Evolutionary conservation across 148 eudicot species (phyloP), one percentile per base, ranked within the genome.

Genomic region (Cornus suecica): DNA sequence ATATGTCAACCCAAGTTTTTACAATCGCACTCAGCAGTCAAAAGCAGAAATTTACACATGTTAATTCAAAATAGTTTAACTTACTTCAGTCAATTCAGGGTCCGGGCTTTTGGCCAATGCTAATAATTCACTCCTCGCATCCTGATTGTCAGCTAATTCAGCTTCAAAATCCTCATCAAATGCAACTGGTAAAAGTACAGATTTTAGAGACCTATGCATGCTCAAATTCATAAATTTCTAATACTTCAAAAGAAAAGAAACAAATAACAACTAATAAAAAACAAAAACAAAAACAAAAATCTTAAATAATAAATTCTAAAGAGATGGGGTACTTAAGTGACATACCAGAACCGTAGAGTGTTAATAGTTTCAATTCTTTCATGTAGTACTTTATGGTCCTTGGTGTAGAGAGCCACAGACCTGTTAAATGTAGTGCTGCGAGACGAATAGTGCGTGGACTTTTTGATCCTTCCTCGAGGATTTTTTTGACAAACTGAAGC

Each of bases 381-480:
- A 93, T 77, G 73, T 95, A 95, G 77, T 89, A 86, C 83, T 84
- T 88, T 74, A 95, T 83, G 42, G 78, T 78, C 70, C 78, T 74
- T 31, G 99, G 99, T 85, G 90, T 62, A 45, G 79, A 74, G 58
- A 89, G 87, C 97, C 91, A 92, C 80, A 92, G 90, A 68, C 99
- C 97, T 24, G 97, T 84, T 82, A 95, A 82, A 89, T 95, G 99
- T 78, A 95, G 83, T 69, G 99, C 97, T 56, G 97, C 89, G 70
- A 95, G 97, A 75, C 99, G 99, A 79, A 88, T 91, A 6, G 99
- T 95, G 66, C 99, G 99, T 63, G 99, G 99, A 87, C 99, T 95
- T 82, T 85, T 88, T 73, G 90, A 80, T 69, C 99, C 97, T 88
- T 95, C 99, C 82, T 95, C 94, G 31, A 95, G 87, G 85, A 95